These are phyloP conservation scores for Actinidia arguta DNA, from an alignment of 179 eudicot genomes.

Conservation along the genomic window DNA sequence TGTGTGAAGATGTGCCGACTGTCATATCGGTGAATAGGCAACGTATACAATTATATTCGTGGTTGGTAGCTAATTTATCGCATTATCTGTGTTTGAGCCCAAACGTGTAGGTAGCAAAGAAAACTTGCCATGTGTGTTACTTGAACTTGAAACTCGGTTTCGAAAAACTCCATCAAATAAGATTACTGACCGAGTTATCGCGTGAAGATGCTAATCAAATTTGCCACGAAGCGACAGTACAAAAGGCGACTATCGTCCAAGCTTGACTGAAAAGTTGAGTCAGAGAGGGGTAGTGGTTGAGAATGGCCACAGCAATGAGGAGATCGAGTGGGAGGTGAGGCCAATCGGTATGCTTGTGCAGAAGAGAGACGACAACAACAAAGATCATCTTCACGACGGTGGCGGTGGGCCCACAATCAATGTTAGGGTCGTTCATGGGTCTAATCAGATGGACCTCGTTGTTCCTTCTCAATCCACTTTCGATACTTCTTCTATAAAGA, in stretches of 20 bases:
- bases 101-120: no score
- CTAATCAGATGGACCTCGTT: slow-evolving; percentile 38
- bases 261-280: slow-evolving; percentile 1
- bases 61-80: no score
- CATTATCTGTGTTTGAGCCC: no score
- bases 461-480: slow-evolving; percentile 56
- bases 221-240: no score
- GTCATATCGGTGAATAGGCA: no score
- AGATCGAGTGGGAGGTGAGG: slow-evolving; percentile 42
- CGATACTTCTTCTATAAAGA: slow-evolving; percentile 50
- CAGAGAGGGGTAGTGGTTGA: slow-evolving; percentile 3
- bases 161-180: no score
- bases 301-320: slow-evolving; percentile 18
- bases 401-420: slow-evolving; percentile 30
- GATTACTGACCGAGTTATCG: not conserved
- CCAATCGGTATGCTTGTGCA: slow-evolving; percentile 53
- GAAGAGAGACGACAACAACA: slow-evolving; percentile 40
- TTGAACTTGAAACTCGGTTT: no score
- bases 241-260: no score
- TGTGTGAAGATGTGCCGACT: no score
- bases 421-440: slow-evolving; percentile 59
- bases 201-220: not conserved
- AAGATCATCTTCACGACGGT: slow-evolving; percentile 20
- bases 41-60: no score
- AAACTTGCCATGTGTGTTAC: no score